These are phyloP conservation scores for Flagelloscypha sp. DNA, from an alignment of 768 basidiomycete species.

Conservation along the genomic window DNA sequence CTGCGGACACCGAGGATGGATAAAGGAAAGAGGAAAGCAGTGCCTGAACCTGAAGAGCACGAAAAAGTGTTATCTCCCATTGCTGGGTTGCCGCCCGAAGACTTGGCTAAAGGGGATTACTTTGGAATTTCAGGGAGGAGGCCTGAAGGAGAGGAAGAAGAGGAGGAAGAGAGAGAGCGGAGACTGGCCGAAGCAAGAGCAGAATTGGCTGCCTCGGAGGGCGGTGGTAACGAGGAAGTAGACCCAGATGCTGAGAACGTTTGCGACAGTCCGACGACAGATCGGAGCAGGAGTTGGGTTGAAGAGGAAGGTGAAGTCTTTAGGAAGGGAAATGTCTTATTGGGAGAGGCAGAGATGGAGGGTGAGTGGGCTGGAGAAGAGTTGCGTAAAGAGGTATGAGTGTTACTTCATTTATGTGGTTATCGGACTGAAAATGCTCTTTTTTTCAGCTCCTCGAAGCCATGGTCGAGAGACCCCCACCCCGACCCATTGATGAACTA, in stretches of 20 bases:
- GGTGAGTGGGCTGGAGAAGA: constrained; percentile 86
- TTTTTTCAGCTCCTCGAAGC: constrained; percentile 64
- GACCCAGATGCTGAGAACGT: constrained; percentile 13
- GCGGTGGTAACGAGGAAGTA: constrained; percentile 27
- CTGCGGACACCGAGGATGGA: constrained; percentile 59
- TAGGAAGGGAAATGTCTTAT: constrained; percentile 75
- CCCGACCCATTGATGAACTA: constrained; percentile 64
- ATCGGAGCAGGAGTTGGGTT: constrained; percentile 71
- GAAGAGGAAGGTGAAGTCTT: constrained; percentile 97
- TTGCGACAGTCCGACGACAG: not conserved
- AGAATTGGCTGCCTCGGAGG: constrained; percentile 18
- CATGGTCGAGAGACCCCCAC: constrained; percentile 79
- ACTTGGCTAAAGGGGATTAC: too few relatives aligned
- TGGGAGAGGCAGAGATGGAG: constrained; percentile 83
- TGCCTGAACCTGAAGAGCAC: constrained; percentile 56
- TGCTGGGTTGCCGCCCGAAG: constrained; percentile 33
- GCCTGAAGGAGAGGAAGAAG: constrained; percentile 40
- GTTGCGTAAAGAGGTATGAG: constrained; percentile 63
- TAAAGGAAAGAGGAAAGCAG: constrained; percentile 72
- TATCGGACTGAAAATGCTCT: not conserved
- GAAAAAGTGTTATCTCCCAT: constrained; percentile 70
- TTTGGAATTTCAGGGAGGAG: constrained; percentile 17
- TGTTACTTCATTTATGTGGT: constrained; percentile 2
- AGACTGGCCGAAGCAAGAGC: constrained; percentile 25
- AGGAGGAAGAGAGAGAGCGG: constrained; percentile 35